These are phyloP conservation scores for Acmispon strigosus DNA, from an alignment of 306 rosid genomes.

Conservation along the genomic window DNA sequence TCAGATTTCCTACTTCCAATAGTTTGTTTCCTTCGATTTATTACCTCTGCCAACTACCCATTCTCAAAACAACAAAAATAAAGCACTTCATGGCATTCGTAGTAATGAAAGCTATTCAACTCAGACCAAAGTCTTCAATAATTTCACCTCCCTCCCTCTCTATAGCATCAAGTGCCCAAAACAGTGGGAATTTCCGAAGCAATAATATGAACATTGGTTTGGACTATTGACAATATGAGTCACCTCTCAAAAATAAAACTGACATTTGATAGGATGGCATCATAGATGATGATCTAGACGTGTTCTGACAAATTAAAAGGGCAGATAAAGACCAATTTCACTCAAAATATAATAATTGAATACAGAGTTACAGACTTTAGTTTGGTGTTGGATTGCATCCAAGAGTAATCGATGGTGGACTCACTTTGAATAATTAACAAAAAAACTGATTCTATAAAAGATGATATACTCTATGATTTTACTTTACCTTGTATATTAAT, in stretches of 20 bases:
- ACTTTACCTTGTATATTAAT: conserved; percentile 67
- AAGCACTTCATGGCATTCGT: not conserved
- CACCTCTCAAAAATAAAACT: not conserved
- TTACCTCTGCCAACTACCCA: not conserved
- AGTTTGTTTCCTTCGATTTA: not conserved
- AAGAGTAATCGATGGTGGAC: not conserved
- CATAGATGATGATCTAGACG: not conserved
- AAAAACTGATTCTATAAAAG: not conserved
- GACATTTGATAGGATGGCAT: not conserved
- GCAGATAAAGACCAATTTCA: not conserved
- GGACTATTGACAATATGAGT: not conserved
- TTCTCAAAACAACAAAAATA: not conserved
- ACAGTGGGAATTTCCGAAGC: not conserved
- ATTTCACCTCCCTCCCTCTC: not conserved
- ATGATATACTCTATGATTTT: not conserved
- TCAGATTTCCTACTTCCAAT: not conserved
- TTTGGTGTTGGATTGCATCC: not conserved
- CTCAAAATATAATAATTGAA: not conserved
- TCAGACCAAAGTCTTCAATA: not conserved
- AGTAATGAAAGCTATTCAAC: not conserved
- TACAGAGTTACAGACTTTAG: not conserved
- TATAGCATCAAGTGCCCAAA: not conserved
- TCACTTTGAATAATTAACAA: not conserved
- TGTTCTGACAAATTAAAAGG: not conserved
- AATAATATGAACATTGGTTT: not conserved